Evolutionary conservation across 2,329 filamentous ascomycete genomes (phyloP).

Genomic region (Ophiostoma ulmi): DNA sequence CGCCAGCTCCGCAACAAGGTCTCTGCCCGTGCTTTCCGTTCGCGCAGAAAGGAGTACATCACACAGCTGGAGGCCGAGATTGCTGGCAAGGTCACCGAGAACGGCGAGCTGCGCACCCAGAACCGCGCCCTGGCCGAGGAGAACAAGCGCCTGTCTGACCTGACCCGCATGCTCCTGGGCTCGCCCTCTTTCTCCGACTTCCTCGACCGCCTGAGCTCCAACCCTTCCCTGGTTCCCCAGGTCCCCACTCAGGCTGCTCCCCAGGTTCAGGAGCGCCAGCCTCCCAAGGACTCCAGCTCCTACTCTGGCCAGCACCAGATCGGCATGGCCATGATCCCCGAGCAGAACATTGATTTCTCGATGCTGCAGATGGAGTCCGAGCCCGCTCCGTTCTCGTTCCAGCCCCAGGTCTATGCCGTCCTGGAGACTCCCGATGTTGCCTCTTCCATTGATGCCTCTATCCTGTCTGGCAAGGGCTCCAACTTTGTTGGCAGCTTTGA

Average conservation of each 20-base stretch:
- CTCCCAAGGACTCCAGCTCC: slow-evolving; percentile 63
- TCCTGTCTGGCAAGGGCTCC: slow-evolving; percentile 67
- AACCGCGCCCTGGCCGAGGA: slow-evolving; percentile 80
- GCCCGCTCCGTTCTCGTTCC: slow-evolving; percentile 51
- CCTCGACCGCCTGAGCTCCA: slow-evolving; percentile 63
- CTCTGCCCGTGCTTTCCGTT: slow-evolving; percentile 93
- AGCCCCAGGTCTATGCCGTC: slow-evolving; percentile 64
- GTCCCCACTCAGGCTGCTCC: slow-evolving; percentile 30
- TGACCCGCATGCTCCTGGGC: slow-evolving; percentile 75
- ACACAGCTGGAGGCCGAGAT: slow-evolving; percentile 88
- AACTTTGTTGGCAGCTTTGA: slow-evolving; percentile 47
- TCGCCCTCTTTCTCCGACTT: slow-evolving; percentile 80
- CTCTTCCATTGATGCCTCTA: slow-evolving; percentile 49
- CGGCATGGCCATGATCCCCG: slow-evolving; percentile 77
- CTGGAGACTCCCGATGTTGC: slow-evolving; percentile 37
- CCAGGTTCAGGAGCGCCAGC: slow-evolving; percentile 37
- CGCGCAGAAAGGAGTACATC: slow-evolving; percentile 98
- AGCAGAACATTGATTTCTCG: slow-evolving; percentile 69
- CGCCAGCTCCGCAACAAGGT: slow-evolving; percentile 98
- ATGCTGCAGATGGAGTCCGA: slow-evolving; percentile 58
- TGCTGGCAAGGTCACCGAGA: slow-evolving; percentile 75
- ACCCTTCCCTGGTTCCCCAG: slow-evolving; percentile 40
- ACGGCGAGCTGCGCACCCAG: slow-evolving; percentile 70
- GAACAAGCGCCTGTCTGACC: slow-evolving; percentile 71
- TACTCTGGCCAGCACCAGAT: slow-evolving; percentile 61